Percentiles rank a stretch among this genome's conserved stretches.
Evolutionary conservation across 352 stramenopile species (phyloP).

Genomic region (Pythium biforme): DNA sequence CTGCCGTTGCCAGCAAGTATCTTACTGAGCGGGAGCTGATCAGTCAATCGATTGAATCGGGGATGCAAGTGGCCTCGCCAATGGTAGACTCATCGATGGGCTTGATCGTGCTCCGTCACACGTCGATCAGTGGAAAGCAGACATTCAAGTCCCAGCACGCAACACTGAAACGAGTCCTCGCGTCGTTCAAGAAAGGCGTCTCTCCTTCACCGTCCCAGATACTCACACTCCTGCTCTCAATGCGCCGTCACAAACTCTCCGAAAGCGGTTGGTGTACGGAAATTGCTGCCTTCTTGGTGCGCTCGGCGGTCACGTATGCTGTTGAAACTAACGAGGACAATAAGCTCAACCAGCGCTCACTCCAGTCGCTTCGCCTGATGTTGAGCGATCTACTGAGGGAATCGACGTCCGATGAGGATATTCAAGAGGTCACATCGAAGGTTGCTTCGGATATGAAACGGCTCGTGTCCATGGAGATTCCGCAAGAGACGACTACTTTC

Average conservation of each 20-base stretch:
- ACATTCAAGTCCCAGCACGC: background rate
- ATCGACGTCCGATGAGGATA: background rate
- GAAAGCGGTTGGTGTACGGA: conserved; percentile 1
- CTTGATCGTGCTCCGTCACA: conserved; percentile 15
- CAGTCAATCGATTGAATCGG: background rate
- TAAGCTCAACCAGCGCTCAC: background rate
- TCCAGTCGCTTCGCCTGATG: conserved; percentile 1
- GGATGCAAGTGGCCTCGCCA: background rate
- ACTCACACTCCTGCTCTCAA: conserved; percentile 11
- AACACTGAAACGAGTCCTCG: background rate
- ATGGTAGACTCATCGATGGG: background rate
- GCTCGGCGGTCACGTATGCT: conserved; percentile 2
- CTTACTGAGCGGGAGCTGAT: background rate
- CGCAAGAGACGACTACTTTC: background rate
- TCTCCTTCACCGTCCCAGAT: background rate
- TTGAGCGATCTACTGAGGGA: conserved; percentile 8
- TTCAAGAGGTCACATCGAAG: background rate
- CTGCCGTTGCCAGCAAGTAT: background rate
- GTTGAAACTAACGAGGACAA: background rate
- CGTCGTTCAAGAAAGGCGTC: background rate
- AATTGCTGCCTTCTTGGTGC: conserved; percentile 4
- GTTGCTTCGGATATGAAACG: conserved; percentile 4
- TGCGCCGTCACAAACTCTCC: background rate
- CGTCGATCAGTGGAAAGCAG: background rate
- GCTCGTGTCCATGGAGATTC: background rate